Percentiles rank a stretch among this genome's conserved stretches.
phyloP scores from a whole-genome alignment of 495 filamentous ascomycete genomes.

The Cercophora samala region DNA sequence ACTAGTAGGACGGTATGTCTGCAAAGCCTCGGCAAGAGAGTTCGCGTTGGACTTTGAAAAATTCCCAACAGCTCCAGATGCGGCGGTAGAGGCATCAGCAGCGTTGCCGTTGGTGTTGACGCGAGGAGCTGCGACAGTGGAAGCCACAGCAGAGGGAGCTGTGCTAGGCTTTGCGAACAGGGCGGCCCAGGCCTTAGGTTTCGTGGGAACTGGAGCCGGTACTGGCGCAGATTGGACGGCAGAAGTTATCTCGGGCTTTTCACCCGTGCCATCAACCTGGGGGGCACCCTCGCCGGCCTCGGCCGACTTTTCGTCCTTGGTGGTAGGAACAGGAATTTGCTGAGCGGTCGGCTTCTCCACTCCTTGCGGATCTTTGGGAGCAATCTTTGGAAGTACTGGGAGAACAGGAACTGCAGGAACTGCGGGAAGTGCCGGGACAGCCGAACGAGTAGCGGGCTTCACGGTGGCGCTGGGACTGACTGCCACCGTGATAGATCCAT shows the following conservation, averaged over 20 bases:
- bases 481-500: slow-evolving; percentile 30
- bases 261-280: slow-evolving; percentile 21
- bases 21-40: slow-evolving; percentile 70
- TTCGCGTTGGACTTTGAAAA: slow-evolving; percentile 56
- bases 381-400: slow-evolving; percentile 60
- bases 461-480: slow-evolving; percentile 35
- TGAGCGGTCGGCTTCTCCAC: slow-evolving; percentile 33
- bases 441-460: slow-evolving; percentile 48
- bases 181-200: slow-evolving; percentile 75
- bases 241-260: slow-evolving; percentile 20
- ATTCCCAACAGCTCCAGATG: slow-evolving; percentile 27
- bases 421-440: slow-evolving; percentile 62
- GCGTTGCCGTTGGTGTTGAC: slow-evolving; percentile 28
- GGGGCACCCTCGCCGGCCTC: slow-evolving; percentile 25
- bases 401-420: slow-evolving; percentile 67
- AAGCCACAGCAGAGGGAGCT: slow-evolving; percentile 28
- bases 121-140: slow-evolving; percentile 26
- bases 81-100: slow-evolving; percentile 17
- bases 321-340: slow-evolving; percentile 23
- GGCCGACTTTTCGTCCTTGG: slow-evolving; percentile 33
- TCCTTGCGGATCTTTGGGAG: slow-evolving; percentile 39
- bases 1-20: slow-evolving; percentile 58
- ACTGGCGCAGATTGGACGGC: slow-evolving; percentile 37
- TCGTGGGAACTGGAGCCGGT: slow-evolving; percentile 27
- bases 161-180: slow-evolving; percentile 58